Conservation (phyloP, 805 yeast species). For the Yarrowia divulgata region DNA sequence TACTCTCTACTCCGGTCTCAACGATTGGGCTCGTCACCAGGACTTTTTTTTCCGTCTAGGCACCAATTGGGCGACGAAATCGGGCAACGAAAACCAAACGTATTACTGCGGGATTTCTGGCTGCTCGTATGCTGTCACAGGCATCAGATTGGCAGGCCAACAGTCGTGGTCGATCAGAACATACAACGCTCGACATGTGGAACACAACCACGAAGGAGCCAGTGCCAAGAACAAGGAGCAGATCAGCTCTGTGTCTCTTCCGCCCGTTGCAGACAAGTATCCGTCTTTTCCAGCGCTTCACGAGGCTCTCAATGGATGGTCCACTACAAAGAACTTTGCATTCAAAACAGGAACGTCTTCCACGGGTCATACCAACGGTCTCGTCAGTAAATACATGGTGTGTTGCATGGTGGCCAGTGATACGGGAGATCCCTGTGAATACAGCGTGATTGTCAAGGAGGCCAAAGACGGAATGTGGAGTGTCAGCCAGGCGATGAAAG, state of each 20-base stretch:
- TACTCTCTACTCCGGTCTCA: not conserved
- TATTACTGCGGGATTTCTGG: conserved; percentile 12
- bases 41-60: conserved; percentile 21
- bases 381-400: conserved; percentile 26
- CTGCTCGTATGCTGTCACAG: conserved; percentile 6
- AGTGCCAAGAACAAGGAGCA: not conserved
- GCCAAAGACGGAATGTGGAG: conserved; percentile 8
- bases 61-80: conserved; percentile 15
- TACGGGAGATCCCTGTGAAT: conserved; percentile 1
- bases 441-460: conserved; percentile 21
- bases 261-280: not conserved
- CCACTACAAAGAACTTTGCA: not conserved
- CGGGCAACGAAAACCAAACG: conserved; percentile 24
- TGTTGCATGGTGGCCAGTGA: conserved; percentile 9
- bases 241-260: not conserved
- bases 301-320: conserved; percentile 12
- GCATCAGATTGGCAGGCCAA: conserved; percentile 10
- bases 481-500: conserved; percentile 15
- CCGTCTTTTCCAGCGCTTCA: conserved; percentile 6
- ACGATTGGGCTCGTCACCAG: conserved; percentile 24
- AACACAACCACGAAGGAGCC: conserved; percentile 15
- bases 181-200: conserved; percentile 16
- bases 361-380: conserved; percentile 10
- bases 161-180: conserved; percentile 11
- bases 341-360: conserved; percentile 24